Percentiles rank a stretch among this genome's conserved stretches.
Evolutionary conservation across 2,329 filamentous ascomycete species (phyloP).

Genomic region (Ceratocystis diversiconidia): DNA sequence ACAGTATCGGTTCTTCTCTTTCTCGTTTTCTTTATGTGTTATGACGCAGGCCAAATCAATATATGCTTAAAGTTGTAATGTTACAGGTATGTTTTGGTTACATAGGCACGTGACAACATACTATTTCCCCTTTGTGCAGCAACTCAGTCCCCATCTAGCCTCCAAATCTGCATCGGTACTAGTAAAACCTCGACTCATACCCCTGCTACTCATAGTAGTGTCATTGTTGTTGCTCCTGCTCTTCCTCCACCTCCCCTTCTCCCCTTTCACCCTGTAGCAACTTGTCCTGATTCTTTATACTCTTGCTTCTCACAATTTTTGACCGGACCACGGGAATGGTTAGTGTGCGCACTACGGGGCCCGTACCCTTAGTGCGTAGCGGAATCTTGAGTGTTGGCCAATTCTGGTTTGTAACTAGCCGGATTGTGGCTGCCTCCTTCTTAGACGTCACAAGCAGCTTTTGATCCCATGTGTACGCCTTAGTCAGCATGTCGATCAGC

Average conservation of each 20-base stretch:
- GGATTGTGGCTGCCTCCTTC: not conserved
- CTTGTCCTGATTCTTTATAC: not conserved
- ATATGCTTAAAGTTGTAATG: slow-evolving; percentile 2
- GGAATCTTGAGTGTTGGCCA: slow-evolving; percentile 6
- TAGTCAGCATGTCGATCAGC: slow-evolving; percentile 8
- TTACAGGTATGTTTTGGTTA: not conserved
- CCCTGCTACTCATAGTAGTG: too few species aligned
- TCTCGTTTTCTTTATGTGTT: not conserved
- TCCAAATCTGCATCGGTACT: too few species aligned
- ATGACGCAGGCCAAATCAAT: not conserved
- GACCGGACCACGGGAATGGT: slow-evolving; percentile 10
- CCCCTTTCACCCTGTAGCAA: not conserved
- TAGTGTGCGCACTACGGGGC: not conserved
- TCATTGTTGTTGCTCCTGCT: too few species aligned
- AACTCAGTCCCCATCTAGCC: too few species aligned
- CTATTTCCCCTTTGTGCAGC: not conserved
- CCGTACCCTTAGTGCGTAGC: not conserved
- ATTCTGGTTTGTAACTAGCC: not conserved
- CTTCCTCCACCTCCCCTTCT: not conserved
- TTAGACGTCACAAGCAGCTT: not conserved
- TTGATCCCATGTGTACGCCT: slow-evolving; percentile 8
- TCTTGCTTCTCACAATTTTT: not conserved
- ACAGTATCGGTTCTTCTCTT: not conserved
- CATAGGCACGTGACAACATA: not conserved
- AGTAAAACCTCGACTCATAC: too few species aligned